phyloP scores from a whole-genome alignment of 805 yeast genomes.

The Wickerhamomyces mucosus region DNA sequence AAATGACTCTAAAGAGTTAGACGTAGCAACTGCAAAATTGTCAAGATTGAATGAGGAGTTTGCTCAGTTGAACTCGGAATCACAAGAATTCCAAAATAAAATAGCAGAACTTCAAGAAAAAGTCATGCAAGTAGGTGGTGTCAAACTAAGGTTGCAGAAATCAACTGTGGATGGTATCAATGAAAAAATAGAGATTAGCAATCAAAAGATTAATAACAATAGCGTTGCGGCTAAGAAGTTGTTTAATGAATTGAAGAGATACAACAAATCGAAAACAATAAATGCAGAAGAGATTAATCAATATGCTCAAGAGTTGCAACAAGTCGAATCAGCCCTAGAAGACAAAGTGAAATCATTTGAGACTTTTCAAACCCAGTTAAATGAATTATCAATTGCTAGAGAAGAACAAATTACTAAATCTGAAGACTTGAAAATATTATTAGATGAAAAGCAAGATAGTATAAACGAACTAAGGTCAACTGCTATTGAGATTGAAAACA shows the following conservation, averaged over 20 bases:
- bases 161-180: conserved; percentile 71
- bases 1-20: conserved; percentile 28
- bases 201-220: conserved; percentile 47
- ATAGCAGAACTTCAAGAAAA: conserved; percentile 60
- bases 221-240: conserved; percentile 48
- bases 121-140: conserved; percentile 90
- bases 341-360: conserved; percentile 18
- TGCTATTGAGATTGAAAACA: conserved; percentile 59
- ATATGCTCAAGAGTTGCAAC: conserved; percentile 25
- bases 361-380: conserved; percentile 26
- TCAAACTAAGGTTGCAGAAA: conserved; percentile 66
- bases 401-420: conserved; percentile 32
- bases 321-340: conserved; percentile 22
- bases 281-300: conserved; percentile 37
- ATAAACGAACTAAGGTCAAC: conserved; percentile 50
- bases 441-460: conserved; percentile 29
- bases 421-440: conserved; percentile 31
- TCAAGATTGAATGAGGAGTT: conserved; percentile 31
- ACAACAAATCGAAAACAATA: conserved; percentile 35
- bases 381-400: conserved; percentile 19
- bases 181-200: conserved; percentile 53
- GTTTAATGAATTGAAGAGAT: conserved; percentile 53
- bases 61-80: conserved; percentile 37
- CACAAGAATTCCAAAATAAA: conserved; percentile 43
- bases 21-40: conserved; percentile 25